phyloP scores from a whole-genome alignment of 2,329 filamentous ascomycete genomes.

The Colletotrichum cereale region DNA sequence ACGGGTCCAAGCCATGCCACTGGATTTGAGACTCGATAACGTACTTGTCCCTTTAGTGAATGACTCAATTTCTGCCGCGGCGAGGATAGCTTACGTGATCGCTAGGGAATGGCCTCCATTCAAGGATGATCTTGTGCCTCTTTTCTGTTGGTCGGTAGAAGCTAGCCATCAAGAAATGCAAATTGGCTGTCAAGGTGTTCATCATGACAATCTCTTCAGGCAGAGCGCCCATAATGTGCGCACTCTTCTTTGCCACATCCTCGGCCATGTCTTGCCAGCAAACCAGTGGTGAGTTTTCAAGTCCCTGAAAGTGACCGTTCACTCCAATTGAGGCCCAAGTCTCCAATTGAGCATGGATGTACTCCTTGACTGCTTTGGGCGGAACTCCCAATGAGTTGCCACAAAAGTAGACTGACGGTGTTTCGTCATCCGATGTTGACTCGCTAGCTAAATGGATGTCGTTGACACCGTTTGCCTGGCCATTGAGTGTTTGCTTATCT shows the following conservation, averaged over 20 bases:
- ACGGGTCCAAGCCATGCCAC: conserved; percentile 76
- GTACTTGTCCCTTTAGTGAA: conserved; percentile 65
- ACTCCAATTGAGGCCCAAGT: conserved; percentile 90
- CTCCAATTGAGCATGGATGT: conserved; percentile 79
- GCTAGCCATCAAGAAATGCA: conserved; percentile 86
- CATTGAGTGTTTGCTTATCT: conserved; percentile 43
- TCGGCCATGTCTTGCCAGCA: conserved; percentile 86
- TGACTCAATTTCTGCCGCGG: neutral
- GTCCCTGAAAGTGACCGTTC: conserved; percentile 81
- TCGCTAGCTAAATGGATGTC: conserved; percentile 47
- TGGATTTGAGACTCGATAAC: conserved; percentile 85
- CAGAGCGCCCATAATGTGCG: conserved; percentile 80
- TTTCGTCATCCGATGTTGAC: conserved; percentile 49
- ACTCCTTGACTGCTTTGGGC: conserved; percentile 73
- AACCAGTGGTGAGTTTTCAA: conserved; percentile 75
- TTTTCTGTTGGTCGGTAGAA: conserved; percentile 80
- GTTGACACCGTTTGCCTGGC: conserved; percentile 42
- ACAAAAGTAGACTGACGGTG: conserved; percentile 76
- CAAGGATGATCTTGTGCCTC: conserved; percentile 84
- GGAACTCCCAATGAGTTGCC: conserved; percentile 85
- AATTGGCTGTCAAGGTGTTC: conserved; percentile 86
- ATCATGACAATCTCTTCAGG: conserved; percentile 85
- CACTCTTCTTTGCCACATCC: conserved; percentile 76
- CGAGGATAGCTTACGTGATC: conserved; percentile 71
- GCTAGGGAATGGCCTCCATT: conserved; percentile 90